phyloP scores from a whole-genome alignment of 176 grass and related monocot species.

The Musa beccarii region DNA sequence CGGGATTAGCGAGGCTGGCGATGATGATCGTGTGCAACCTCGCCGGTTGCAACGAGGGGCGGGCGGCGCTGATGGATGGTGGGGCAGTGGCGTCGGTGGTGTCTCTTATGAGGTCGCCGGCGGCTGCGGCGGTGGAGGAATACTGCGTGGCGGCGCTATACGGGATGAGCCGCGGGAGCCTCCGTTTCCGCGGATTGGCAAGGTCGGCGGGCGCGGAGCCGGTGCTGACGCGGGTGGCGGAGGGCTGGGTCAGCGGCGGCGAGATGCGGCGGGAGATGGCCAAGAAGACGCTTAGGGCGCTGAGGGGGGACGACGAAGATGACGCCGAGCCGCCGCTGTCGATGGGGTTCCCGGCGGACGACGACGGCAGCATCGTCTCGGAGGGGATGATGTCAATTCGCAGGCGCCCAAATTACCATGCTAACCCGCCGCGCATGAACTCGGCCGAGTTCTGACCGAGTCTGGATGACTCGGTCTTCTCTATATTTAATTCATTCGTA shows the following conservation, averaged over 20 bases:
- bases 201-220: conserved; percentile 40
- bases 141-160: conserved; percentile 31
- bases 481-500: no score
- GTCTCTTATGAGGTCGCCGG: conserved; percentile 22
- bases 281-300: conserved; percentile 47
- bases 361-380: conserved; percentile 57
- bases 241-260: conserved; percentile 13
- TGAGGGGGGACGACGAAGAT: conserved; percentile 44
- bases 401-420: conserved; percentile 37
- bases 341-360: not conserved
- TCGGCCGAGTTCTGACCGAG: conserved; percentile 54
- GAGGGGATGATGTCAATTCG: conserved; percentile 69
- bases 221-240: conserved; percentile 43
- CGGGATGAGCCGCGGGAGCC: conserved; percentile 52
- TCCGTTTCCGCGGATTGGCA: conserved; percentile 60
- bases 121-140: conserved; percentile 29
- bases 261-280: conserved; percentile 63
- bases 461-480: no score
- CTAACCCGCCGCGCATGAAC: conserved; percentile 23
- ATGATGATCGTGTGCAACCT: conserved; percentile 27
- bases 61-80: conserved; percentile 28
- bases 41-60: conserved; percentile 25
- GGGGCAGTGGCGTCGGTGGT: conserved; percentile 24
- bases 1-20: conserved; percentile 1
- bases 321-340: not conserved